phyloP scores from a whole-genome alignment of 2,329 filamentous ascomycete genomes.

The Scedosporium apiospermum region DNA sequence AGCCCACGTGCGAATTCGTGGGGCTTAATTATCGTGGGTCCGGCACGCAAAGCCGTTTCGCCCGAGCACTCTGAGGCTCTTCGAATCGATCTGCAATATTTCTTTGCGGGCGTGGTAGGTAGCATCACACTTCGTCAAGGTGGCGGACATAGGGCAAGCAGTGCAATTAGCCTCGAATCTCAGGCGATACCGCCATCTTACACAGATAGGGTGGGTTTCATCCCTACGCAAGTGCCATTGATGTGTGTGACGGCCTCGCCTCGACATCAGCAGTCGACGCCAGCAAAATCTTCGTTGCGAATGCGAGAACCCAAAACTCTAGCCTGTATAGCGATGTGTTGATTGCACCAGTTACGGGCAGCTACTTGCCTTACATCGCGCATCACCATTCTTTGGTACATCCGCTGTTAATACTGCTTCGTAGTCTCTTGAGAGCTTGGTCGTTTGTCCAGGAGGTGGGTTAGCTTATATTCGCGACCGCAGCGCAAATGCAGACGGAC shows the following conservation, averaged over 20 bases:
- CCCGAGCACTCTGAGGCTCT: background rate
- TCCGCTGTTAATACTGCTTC: too few relatives aligned
- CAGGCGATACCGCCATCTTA: background rate
- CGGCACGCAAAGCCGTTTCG: background rate
- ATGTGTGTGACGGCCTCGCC: background rate
- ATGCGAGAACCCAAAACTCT: background rate
- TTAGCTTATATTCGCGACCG: too few relatives aligned
- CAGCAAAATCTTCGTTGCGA: background rate
- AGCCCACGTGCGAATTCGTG: background rate
- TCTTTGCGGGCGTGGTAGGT: too few relatives aligned
- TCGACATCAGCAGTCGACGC: background rate
- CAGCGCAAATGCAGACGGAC: background rate
- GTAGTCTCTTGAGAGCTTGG: background rate
- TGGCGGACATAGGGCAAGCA: background rate
- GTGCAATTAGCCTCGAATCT: background rate
- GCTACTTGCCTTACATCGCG: too few relatives aligned
- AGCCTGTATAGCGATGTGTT: background rate
- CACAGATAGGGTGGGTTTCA: background rate
- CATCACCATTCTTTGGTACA: too few relatives aligned
- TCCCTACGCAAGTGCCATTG: background rate
- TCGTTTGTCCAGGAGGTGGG: too few relatives aligned
- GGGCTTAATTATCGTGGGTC: background rate
- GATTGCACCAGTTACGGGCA: background rate
- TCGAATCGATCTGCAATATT: too few relatives aligned
- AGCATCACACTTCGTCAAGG: background rate